Conservation (phyloP, 306 rosid genomes). For the Purshia tridentata region DNA sequence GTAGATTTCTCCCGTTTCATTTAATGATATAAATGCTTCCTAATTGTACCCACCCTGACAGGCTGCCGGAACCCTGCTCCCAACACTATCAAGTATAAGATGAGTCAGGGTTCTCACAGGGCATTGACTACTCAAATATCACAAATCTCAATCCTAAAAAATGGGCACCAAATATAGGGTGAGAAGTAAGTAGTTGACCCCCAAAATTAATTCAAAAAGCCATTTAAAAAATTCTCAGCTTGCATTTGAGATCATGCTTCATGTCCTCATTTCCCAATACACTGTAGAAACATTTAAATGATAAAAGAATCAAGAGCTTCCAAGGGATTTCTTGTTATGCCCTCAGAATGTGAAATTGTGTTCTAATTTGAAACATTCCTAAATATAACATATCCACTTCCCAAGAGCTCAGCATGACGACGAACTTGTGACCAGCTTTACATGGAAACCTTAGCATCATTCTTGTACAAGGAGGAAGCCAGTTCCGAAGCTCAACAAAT, state of each 20-base stretch:
- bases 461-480: neutral
- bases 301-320: neutral
- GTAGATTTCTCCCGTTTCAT: neutral
- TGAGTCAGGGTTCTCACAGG: neutral
- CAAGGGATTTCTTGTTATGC: neutral
- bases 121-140: neutral
- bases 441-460: neutral
- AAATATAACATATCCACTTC: neutral
- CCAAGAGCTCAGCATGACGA: neutral
- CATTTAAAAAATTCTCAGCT: neutral
- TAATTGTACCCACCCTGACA: neutral
- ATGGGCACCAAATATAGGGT: neutral
- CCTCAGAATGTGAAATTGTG: neutral
- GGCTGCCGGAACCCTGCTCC: neutral
- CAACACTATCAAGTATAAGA: slow-evolving; percentile 1
- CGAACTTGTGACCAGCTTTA: neutral
- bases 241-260: neutral
- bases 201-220: neutral
- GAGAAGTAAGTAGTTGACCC: neutral
- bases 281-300: neutral
- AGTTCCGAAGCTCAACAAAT: neutral
- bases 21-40: neutral
- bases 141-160: neutral
- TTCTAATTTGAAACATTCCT: neutral
- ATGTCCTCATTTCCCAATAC: neutral